Base-by-base conservation (phyloP, 164 flowering plant species). In the Macadamia tetraphylla region DNA sequence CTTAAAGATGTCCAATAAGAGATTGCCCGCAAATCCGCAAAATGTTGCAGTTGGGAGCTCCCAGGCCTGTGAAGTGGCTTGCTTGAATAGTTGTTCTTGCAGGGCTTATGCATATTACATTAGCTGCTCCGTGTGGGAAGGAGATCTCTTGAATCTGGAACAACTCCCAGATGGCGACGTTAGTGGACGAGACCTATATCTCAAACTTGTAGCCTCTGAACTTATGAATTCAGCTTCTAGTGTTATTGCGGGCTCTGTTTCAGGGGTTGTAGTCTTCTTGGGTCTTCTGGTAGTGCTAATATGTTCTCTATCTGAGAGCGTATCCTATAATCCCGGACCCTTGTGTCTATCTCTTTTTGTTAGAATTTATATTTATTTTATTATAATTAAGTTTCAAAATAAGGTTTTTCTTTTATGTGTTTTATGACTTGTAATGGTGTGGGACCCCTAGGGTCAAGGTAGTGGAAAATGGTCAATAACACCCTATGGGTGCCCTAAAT, bases 1-100 rank as follows among this genome's bases (percentile, higher is more conserved):
- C 56, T 62, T 32, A 0, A 31, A 6, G 9, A 31, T 3, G 32
- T 9, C 70, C 29, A 61, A 51, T 73, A 52, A 76, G 73, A 12
- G 1, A 23, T 70, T 73, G 73, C 78, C 78, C 29, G 31, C 35
- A 1, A 32, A 74, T 60, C n/a, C 74, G 3, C 73, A 60, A 42
- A 15, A 59, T 35, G 53, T 71, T n/a, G 48, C 43, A 1, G 71
- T 23, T 10, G 67, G 56, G 15, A 73, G 65, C 67, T 11, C 7
- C 2, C 43, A 5, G 13, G 78, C 69, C 40, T 81, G 87, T 61
- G 66, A 76, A 65, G 62, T 64, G 14, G 49, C 44, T 9, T 80
- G 83, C 71, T 67, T 78, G 52, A 68, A 58, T 18, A 74, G 76
- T 58, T 84, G 87, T 70, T 74, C 83, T 71, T 84, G 87, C 72